phyloP scores from a whole-genome alignment of 805 yeast genomes.

The Alloascoidea africana region DNA sequence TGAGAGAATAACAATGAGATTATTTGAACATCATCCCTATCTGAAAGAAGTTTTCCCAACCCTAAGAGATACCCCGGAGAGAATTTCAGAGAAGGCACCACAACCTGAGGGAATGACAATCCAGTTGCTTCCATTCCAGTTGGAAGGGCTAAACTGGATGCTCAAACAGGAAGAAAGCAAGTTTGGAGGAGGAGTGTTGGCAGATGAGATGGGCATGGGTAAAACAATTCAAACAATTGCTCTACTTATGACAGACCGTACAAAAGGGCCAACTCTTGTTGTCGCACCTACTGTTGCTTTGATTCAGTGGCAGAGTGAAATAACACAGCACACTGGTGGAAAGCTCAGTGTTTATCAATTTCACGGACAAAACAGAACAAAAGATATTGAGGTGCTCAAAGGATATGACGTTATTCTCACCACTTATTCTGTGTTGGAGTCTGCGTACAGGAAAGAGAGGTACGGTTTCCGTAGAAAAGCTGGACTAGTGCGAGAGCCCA shows the following conservation, averaged over 20 bases:
- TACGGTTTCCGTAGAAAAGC: constrained; percentile 71
- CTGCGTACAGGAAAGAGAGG: constrained; percentile 66
- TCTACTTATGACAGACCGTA: constrained; percentile 53
- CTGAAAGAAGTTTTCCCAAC: constrained; percentile 57
- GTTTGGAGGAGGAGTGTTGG: constrained; percentile 82
- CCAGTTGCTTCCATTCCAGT: constrained; percentile 73
- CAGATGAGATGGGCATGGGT: constrained; percentile 99
- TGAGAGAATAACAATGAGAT: constrained; percentile 48
- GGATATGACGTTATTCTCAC: constrained; percentile 68
- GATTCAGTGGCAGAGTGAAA: constrained; percentile 96
- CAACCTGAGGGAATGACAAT: constrained; percentile 75
- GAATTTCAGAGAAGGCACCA: constrained; percentile 25
- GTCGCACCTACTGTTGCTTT: constrained; percentile 98
- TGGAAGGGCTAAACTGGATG: constrained; percentile 89
- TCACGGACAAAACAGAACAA: constrained; percentile 76
- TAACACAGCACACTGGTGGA: constrained; percentile 68
- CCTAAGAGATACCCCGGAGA: constrained; percentile 34
- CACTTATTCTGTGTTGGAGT: constrained; percentile 84
- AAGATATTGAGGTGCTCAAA: constrained; percentile 35
- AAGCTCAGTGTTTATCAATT: constrained; percentile 51
- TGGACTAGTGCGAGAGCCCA: constrained; percentile 56
- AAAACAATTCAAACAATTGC: constrained; percentile 95
- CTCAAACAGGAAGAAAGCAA: constrained; percentile 62
- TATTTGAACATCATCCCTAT: constrained; percentile 70
- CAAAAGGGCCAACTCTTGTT: constrained; percentile 40